phyloP scores from a whole-genome alignment of 2,329 filamentous ascomycete genomes.

The Lojkania enalia region DNA sequence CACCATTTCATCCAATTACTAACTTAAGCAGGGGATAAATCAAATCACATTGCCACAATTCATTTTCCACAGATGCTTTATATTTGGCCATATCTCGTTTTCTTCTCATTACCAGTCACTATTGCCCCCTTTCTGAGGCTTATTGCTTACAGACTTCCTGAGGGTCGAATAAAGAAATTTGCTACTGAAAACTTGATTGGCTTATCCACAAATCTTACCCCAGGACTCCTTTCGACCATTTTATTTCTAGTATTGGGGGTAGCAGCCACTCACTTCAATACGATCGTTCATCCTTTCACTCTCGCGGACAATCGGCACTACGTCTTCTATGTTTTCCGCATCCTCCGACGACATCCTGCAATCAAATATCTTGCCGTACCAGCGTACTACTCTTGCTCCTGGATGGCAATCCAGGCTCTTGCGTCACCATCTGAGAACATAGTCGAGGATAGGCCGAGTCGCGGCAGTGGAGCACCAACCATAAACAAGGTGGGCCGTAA shows the following conservation, averaged over 20 bases:
- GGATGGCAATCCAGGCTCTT: constrained; percentile 68
- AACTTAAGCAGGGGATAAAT: constrained; percentile 73
- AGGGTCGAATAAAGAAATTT: constrained; percentile 11
- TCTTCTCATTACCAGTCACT: constrained; percentile 85
- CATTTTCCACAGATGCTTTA: constrained; percentile 94
- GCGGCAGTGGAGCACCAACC: constrained; percentile 4
- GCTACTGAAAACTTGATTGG: constrained; percentile 13
- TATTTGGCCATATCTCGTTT: constrained; percentile 84
- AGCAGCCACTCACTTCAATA: constrained; percentile 74
- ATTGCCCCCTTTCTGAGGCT: constrained; percentile 57
- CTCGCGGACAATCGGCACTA: constrained; percentile 96
- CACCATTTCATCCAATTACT: constrained; percentile 10
- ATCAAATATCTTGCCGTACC: constrained; percentile 70
- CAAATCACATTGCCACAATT: constrained; percentile 86
- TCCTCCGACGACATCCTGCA: constrained; percentile 66
- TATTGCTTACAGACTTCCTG: constrained; percentile 30
- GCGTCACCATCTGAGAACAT: constrained; percentile 32
- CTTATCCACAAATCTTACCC: constrained; percentile 5
- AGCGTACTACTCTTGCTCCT: constrained; percentile 71
- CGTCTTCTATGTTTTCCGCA: constrained; percentile 93
- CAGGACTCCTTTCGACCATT: constrained; percentile 33
- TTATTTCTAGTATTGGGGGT: constrained; percentile 47
- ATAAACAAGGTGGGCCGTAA: constrained; percentile 8
- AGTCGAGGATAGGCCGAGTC: constrained; percentile 1
- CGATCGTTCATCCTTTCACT: constrained; percentile 92